phyloP scores from a whole-genome alignment of 2,329 filamentous ascomycete species.

The Aspergillus ochraceoroseus region DNA sequence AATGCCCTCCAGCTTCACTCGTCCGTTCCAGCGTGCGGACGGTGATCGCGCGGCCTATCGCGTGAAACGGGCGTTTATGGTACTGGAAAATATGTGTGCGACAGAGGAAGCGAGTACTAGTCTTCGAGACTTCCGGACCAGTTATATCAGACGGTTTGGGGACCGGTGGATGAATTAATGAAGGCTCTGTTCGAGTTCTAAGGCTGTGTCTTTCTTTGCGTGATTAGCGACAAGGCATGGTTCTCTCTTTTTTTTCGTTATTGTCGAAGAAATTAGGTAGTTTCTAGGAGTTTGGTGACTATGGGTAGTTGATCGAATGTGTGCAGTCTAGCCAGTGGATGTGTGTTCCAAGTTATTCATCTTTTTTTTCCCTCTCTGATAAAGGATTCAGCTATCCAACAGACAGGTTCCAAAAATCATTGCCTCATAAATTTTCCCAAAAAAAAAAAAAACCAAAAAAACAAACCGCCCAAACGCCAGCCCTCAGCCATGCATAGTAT shows the following conservation, averaged over 20 bases:
- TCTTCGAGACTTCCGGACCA: slow-evolving; percentile 28
- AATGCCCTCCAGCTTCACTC: slow-evolving; percentile 23
- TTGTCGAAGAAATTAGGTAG: too few species aligned
- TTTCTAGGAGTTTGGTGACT: too few species aligned
- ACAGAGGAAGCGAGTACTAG: slow-evolving; percentile 35
- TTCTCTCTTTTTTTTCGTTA: too few species aligned
- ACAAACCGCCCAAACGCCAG: slow-evolving; percentile 7
- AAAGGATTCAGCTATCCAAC: too few species aligned
- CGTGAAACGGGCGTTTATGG: slow-evolving; percentile 32
- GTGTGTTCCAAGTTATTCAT: too few species aligned
- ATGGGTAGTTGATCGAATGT: too few species aligned
- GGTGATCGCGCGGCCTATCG: slow-evolving; percentile 21
- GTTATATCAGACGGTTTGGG: slow-evolving; percentile 24
- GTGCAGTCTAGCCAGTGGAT: too few species aligned
- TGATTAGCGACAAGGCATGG: too few species aligned
- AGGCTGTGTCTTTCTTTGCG: too few species aligned
- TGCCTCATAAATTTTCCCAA: background rate
- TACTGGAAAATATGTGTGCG: slow-evolving; percentile 32
- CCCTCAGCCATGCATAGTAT: slow-evolving; percentile 8
- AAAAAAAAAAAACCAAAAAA: background rate
- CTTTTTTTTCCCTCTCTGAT: too few species aligned
- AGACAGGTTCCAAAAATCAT: too few species aligned
- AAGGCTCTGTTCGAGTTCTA: too few species aligned
- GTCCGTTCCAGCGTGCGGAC: slow-evolving; percentile 15
- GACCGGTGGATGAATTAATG: slow-evolving; percentile 21